Evolutionary conservation across 2,329 filamentous ascomycete genomes (phyloP).

Genomic region (Blumeria graminis): DNA sequence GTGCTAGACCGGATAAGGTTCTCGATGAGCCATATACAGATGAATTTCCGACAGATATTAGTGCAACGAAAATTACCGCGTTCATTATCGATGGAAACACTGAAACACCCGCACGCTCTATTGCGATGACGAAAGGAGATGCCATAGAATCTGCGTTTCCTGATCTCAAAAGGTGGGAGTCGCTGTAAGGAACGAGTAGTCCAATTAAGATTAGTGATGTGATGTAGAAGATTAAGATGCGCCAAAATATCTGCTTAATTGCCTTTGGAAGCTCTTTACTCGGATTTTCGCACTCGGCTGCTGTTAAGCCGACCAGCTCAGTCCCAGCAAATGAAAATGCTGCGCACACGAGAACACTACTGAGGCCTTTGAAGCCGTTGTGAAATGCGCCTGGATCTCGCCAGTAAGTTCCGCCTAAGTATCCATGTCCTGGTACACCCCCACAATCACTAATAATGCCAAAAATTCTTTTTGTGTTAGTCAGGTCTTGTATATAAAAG

Average conservation of each 20-base stretch:
- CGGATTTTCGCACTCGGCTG: slow-evolving; percentile 54
- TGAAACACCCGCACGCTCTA: slow-evolving; percentile 57
- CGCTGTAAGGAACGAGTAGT: slow-evolving; percentile 52
- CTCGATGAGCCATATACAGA: slow-evolving; percentile 79
- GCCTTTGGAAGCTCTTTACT: slow-evolving; percentile 64
- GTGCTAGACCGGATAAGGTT: slow-evolving; percentile 70
- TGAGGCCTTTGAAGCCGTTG: slow-evolving; percentile 65
- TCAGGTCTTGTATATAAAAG: background rate
- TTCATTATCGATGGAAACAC: slow-evolving; percentile 80
- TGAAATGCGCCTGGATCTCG: slow-evolving; percentile 58
- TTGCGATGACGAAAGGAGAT: slow-evolving; percentile 85
- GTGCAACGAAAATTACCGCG: slow-evolving; percentile 74
- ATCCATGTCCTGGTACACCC: slow-evolving; percentile 46
- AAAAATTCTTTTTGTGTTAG: slow-evolving; percentile 32
- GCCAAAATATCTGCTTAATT: slow-evolving; percentile 88
- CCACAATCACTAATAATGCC: slow-evolving; percentile 71
- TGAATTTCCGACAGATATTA: slow-evolving; percentile 77
- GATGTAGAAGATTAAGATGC: slow-evolving; percentile 76
- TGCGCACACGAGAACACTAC: slow-evolving; percentile 52
- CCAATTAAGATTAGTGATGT: slow-evolving; percentile 62
- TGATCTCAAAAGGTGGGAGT: slow-evolving; percentile 35
- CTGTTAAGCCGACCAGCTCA: slow-evolving; percentile 51
- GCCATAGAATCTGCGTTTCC: slow-evolving; percentile 36
- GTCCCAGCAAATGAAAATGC: slow-evolving; percentile 57
- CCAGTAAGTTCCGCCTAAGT: slow-evolving; percentile 67